Conservation (phyloP, 2,329 filamentous ascomycete species). For the Corinectria fuckeliana region DNA sequence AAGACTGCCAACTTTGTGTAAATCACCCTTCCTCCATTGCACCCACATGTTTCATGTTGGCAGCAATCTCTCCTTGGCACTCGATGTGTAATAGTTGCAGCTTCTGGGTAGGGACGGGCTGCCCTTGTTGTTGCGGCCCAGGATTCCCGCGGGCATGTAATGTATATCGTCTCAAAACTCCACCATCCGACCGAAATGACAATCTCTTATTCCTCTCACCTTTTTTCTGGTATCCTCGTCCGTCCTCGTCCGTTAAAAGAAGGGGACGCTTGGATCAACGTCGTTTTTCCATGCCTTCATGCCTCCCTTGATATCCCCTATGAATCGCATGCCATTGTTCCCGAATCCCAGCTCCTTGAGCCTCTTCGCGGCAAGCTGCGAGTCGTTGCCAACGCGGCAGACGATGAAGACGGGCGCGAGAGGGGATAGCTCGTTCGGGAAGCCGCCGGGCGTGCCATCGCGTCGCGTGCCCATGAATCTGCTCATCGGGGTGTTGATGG, state of each 20-base stretch:
- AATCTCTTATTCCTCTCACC: slow-evolving; percentile 10
- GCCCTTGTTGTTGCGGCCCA: slow-evolving; percentile 20
- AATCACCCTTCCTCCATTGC: slow-evolving; percentile 23
- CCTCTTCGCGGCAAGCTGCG: slow-evolving; percentile 71
- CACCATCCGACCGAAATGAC: slow-evolving; percentile 30
- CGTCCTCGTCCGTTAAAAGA: slow-evolving; percentile 54
- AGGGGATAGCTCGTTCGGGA: slow-evolving; percentile 46
- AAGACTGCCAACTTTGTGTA: slow-evolving; percentile 73
- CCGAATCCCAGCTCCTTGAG: slow-evolving; percentile 68
- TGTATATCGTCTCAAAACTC: slow-evolving; percentile 38
- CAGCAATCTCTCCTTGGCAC: slow-evolving; percentile 10
- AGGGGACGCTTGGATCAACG: slow-evolving; percentile 66
- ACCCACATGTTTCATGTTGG: slow-evolving; percentile 17
- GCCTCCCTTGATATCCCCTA: slow-evolving; percentile 76
- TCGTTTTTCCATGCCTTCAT: slow-evolving; percentile 74
- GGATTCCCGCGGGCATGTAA: slow-evolving; percentile 35
- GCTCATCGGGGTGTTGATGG: slow-evolving; percentile 70
- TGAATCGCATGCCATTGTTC: slow-evolving; percentile 58
- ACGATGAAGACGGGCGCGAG: slow-evolving; percentile 71
- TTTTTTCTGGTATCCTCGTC: slow-evolving; percentile 26
- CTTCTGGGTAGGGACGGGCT: slow-evolving; percentile 25
- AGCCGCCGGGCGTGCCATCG: slow-evolving; percentile 41
- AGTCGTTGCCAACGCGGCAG: slow-evolving; percentile 80
- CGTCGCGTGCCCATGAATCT: slow-evolving; percentile 62
- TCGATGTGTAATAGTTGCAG: slow-evolving; percentile 34